These are phyloP conservation scores for Ganoderma sinense DNA, from an alignment of 1,284 basidiomycete species.

Conservation along the genomic window DNA sequence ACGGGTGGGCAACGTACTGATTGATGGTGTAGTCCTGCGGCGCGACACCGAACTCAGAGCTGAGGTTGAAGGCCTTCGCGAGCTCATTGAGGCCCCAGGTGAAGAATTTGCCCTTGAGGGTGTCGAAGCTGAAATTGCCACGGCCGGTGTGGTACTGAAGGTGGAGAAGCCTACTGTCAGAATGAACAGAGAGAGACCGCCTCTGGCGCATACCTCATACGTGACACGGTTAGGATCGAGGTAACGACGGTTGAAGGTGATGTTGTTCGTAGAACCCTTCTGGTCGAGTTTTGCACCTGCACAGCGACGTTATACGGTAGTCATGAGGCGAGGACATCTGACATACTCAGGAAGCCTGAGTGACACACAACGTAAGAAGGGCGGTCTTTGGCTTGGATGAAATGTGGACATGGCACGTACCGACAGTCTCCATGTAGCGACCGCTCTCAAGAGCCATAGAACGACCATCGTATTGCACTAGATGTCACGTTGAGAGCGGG, in stretches of 20 bases:
- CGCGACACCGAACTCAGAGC: conserved; percentile 67
- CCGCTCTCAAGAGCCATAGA: conserved; percentile 83
- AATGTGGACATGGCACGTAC: conserved; percentile 42
- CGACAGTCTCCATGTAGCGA: conserved; percentile 89
- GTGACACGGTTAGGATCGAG: conserved; percentile 79
- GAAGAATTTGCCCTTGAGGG: conserved; percentile 56
- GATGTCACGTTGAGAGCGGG: not conserved
- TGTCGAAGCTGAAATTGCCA: conserved; percentile 62
- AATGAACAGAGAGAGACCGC: not conserved
- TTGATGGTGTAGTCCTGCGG: conserved; percentile 77
- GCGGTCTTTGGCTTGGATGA: not conserved
- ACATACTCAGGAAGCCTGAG: conserved; percentile 26
- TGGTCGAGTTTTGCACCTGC: conserved; percentile 60
- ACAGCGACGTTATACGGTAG: not conserved
- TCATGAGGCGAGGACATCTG: not conserved
- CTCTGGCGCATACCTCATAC: conserved; percentile 56
- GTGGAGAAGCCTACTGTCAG: conserved; percentile 3
- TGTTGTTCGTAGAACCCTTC: conserved; percentile 50
- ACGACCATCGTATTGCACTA: conserved; percentile 66
- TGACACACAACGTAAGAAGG: not conserved
- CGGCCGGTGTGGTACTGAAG: conserved; percentile 63
- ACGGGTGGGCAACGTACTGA: conserved; percentile 33
- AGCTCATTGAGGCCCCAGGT: conserved; percentile 62
- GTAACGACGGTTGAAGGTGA: conserved; percentile 74
- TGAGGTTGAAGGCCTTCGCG: conserved; percentile 60